phyloP scores from a whole-genome alignment of 495 filamentous ascomycete genomes.

The Hypoxylon trugodes region DNA sequence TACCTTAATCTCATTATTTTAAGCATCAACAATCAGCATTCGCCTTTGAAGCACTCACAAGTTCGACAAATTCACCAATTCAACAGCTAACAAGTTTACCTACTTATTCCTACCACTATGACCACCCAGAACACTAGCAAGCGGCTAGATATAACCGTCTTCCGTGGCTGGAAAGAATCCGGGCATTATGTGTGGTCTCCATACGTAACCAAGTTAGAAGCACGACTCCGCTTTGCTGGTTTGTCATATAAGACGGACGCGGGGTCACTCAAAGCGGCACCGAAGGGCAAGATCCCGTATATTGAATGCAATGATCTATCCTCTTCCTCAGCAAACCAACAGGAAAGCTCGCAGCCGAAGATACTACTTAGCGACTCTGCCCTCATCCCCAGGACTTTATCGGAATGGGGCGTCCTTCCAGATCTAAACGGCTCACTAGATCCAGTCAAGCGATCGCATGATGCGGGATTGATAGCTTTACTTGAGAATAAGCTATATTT shows the following conservation, averaged over 20 bases:
- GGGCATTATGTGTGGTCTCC: constrained; percentile 66
- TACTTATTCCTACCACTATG: constrained; percentile 18
- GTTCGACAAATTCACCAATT: too few relatives aligned
- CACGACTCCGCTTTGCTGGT: constrained; percentile 64
- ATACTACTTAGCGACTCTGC: constrained; percentile 56
- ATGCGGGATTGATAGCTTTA: constrained; percentile 61
- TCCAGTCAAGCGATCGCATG: constrained; percentile 50
- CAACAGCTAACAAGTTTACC: too few relatives aligned
- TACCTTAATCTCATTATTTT: too few relatives aligned
- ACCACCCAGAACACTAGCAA: constrained; percentile 2
- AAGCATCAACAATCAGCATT: too few relatives aligned
- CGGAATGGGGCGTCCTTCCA: constrained; percentile 49
- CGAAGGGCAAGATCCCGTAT: constrained; percentile 70
- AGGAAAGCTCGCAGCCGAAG: not conserved
- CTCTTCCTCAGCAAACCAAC: constrained; percentile 6
- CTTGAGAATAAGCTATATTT: constrained; percentile 71
- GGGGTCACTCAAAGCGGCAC: constrained; percentile 56
- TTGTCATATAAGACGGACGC: constrained; percentile 55
- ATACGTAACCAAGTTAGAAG: constrained; percentile 71
- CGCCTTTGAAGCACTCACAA: too few relatives aligned
- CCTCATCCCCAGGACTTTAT: constrained; percentile 60
- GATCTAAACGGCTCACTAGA: constrained; percentile 58
- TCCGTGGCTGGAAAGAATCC: constrained; percentile 57
- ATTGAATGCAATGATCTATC: constrained; percentile 39
- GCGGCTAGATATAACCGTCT: constrained; percentile 53